Conservation (phyloP, 2,329 filamentous ascomycete genomes). For the Phoma sp. region DNA sequence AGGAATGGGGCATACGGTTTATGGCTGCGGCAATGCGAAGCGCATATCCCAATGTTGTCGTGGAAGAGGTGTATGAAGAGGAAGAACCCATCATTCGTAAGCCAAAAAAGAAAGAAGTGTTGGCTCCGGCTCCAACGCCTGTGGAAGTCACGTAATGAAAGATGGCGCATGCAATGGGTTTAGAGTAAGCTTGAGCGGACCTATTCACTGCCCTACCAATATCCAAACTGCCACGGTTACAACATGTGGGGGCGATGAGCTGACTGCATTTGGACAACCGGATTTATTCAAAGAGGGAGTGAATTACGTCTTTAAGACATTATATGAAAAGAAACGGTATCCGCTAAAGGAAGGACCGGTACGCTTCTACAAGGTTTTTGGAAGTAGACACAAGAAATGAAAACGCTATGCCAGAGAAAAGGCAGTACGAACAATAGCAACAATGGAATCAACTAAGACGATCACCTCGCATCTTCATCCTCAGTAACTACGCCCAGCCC, state of each 20-base stretch:
- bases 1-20: conserved; percentile 50
- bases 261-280: too few species aligned
- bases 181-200: too few species aligned
- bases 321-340: background rate
- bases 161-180: background rate
- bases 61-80: conserved; percentile 47
- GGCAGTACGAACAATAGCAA: background rate
- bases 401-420: background rate
- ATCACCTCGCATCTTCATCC: background rate
- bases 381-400: conserved; percentile 6
- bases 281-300: background rate
- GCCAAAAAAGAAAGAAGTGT: background rate
- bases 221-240: too few species aligned
- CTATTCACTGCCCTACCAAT: too few species aligned
- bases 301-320: background rate
- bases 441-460: background rate
- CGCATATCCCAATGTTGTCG: conserved; percentile 38
- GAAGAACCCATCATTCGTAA: conserved; percentile 23
- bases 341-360: background rate
- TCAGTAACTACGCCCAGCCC: conserved; percentile 21
- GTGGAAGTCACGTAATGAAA: background rate
- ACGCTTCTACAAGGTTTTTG: background rate
- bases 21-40: conserved; percentile 35
- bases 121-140: background rate
- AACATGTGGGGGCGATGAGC: too few species aligned